Base-by-base conservation (phyloP, 2,329 filamentous ascomycete species). In the Cladophialophora bantiana region DNA sequence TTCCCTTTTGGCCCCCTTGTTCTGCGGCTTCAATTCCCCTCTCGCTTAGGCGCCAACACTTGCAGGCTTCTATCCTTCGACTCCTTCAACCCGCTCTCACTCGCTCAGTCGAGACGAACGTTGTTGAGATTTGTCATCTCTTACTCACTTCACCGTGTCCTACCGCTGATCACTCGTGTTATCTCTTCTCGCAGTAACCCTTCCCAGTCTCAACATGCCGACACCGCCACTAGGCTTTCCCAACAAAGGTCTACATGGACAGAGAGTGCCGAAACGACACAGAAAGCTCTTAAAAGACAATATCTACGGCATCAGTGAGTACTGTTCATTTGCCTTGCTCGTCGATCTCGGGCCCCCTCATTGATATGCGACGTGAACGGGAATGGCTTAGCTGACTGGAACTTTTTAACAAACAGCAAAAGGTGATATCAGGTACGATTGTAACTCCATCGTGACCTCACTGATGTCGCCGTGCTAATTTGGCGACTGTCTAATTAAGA, bases 261-360 rank as follows among this genome's bases (percentile, higher is more conserved):
- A 1, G 20, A 15, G 36, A 7, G 26, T 59, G 4, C 45, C 59
- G 9, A 59, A 55, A 31, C 32, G 65, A 4, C 60, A 64, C 40
- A n/a, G 60, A 10, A 62, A 20, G 20, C 2, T 26, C 4, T 1
- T 18, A 4, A 10, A 20, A 15, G 31, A 54, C 10, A 20, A 40
- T 26, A 59, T 68, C 18, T 15, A 53, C 0, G 72, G 73, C 0
- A 76, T 79, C 48, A 75, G 76, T 75, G 75, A 73, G 55, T 26
- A 13, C 3, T 26, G 7, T 7, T 31, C 45, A 26, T 13, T 26
- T 31, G 18, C 2, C 3, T 5, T 13, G 18, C n/a, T 31, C 45
- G 10, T 31, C 45, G 10, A 50, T 10, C 26, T 18, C 45, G 26
- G 45, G 18, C 18, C n/a, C 20, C 2, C 26, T 26, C 26, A 2